Conservation (phyloP, 2,329 filamentous ascomycete species). For the Colletotrichum shisoi region DNA sequence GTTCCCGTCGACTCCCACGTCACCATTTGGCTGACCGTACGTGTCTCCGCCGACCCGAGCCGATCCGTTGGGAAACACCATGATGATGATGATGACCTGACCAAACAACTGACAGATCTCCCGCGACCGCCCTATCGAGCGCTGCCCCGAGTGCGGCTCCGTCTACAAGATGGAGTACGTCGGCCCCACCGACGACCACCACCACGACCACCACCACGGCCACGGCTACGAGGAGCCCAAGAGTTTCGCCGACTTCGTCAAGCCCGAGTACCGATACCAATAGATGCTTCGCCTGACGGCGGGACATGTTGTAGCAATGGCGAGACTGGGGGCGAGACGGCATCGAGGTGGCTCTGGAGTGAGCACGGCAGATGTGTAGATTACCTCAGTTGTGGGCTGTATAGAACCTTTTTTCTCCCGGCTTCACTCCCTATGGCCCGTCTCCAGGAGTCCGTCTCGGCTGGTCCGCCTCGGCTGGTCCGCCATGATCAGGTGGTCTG, state of each 20-base stretch:
- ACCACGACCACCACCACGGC: constrained; percentile 61
- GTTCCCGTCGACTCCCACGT: constrained; percentile 90
- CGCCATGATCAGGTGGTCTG: constrained; percentile 2
- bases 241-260: constrained; percentile 95
- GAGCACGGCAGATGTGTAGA: constrained; percentile 50
- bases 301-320: constrained; percentile 27
- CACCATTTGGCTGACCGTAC: constrained; percentile 88
- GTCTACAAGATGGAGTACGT: constrained; percentile 99
- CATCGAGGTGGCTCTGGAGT: constrained; percentile 37
- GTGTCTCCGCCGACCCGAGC: constrained; percentile 47
- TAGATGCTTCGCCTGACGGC: constrained; percentile 44
- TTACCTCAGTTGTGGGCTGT: constrained; percentile 46
- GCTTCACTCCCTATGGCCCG: background rate
- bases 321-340: constrained; percentile 31
- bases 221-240: constrained; percentile 84
- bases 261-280: constrained; percentile 88
- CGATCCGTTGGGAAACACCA: background rate
- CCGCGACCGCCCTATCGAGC: constrained; percentile 88
- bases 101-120: constrained; percentile 66
- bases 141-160: constrained; percentile 95
- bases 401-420: constrained; percentile 43
- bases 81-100: constrained; percentile 5
- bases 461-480: constrained; percentile 13
- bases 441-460: background rate
- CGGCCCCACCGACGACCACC: constrained; percentile 78